These are phyloP conservation scores for Agrostemma githago DNA, from an alignment of 148 eudicot species.

Conservation along the genomic window DNA sequence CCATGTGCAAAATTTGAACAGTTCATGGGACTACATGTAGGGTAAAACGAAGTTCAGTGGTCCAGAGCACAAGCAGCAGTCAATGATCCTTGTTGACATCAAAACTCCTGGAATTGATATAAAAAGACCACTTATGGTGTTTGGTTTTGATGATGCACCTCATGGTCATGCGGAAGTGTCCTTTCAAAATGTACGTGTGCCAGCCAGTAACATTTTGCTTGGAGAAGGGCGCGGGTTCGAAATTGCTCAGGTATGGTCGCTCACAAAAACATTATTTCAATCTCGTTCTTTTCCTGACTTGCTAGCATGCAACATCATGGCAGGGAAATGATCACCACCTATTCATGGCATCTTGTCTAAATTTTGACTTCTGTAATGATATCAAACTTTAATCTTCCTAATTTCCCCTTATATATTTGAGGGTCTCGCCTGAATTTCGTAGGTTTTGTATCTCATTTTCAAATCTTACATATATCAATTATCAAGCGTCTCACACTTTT, in stretches of 20 bases:
- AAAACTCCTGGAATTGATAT: constrained; percentile 68
- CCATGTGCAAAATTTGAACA: not conserved
- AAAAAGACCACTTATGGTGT: constrained; percentile 75
- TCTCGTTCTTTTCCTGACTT: not conserved
- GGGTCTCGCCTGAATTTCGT: not conserved
- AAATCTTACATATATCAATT: not conserved
- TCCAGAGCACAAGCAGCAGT: constrained; percentile 87
- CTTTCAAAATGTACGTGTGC: constrained; percentile 75
- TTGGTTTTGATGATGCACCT: constrained; percentile 99
- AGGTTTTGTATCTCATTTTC: not conserved
- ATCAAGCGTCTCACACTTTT: not conserved
- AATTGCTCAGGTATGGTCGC: constrained; percentile 79
- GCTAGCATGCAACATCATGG: not conserved
- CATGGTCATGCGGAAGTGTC: constrained; percentile 95
- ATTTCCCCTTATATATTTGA: not conserved
- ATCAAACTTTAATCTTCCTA: not conserved
- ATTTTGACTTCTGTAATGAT: not conserved
- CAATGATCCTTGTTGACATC: constrained; percentile 90
- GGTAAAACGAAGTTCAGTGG: constrained; percentile 87
- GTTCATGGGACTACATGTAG: constrained; percentile 39
- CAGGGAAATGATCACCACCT: not conserved
- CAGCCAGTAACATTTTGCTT: constrained; percentile 72
- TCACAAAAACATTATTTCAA: not conserved
- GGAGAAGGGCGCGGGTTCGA: constrained; percentile 98
- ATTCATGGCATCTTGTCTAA: not conserved